These are phyloP conservation scores for Pisolithus marmoratus DNA, from an alignment of 768 basidiomycete genomes.

Conservation along the genomic window DNA sequence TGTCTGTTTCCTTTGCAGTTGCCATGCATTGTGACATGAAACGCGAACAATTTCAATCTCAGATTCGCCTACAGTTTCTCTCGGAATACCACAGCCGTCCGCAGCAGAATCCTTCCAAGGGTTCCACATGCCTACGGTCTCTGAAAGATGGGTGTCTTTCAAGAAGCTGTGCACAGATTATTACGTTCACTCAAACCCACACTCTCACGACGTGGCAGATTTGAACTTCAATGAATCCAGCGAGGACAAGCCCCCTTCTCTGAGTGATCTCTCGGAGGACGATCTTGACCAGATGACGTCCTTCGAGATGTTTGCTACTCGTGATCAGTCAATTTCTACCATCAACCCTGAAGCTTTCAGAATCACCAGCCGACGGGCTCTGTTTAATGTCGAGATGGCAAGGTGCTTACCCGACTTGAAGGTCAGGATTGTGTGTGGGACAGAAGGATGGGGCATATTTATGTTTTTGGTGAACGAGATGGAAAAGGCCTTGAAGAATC, in stretches of 20 bases:
- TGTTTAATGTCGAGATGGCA: constrained; percentile 4
- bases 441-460: not conserved
- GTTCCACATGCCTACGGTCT: not conserved
- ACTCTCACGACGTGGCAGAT: constrained; percentile 1
- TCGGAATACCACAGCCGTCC: not conserved
- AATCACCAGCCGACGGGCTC: not conserved
- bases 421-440: constrained; percentile 2
- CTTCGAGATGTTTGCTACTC: not conserved
- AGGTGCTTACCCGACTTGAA: constrained; percentile 2
- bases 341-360: not conserved
- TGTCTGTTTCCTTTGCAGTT: not conserved
- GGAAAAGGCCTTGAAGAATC: not conserved
- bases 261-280: not conserved
- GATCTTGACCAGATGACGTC: constrained; percentile 2
- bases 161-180: not conserved
- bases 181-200: not conserved
- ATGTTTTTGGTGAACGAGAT: not conserved
- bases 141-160: not conserved
- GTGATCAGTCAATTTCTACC: not conserved
- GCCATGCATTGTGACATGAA: not conserved
- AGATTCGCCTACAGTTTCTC: not conserved
- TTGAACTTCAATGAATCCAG: not conserved
- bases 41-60: not conserved
- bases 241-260: not conserved
- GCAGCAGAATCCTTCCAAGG: not conserved